Conservation (phyloP, 2,329 filamentous ascomycete species). For the Calycina herbarum region DNA sequence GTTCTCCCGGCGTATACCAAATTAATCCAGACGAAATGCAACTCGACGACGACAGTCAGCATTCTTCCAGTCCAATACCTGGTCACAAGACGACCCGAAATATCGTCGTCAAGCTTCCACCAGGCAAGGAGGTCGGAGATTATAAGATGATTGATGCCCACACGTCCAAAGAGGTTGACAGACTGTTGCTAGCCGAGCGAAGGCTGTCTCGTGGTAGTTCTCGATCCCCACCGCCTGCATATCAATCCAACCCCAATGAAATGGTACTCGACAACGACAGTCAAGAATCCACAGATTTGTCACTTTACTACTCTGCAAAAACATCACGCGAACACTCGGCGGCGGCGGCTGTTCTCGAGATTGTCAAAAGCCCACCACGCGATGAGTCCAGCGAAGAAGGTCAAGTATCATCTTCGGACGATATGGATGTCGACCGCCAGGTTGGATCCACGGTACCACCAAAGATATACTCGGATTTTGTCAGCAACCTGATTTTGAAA, state of each 20-base stretch:
- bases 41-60: not conserved
- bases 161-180: not conserved
- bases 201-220: not conserved
- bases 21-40: not conserved
- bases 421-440: not conserved
- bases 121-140: not conserved
- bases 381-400: slow-evolving; percentile 3
- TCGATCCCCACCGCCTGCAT: not conserved
- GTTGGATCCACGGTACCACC: slow-evolving; percentile 7
- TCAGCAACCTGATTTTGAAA: slow-evolving; percentile 21
- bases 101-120: not conserved
- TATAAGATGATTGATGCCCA: not conserved
- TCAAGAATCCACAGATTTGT: not conserved
- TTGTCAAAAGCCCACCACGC: not conserved
- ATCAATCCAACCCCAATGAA: slow-evolving; percentile 2
- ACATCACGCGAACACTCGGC: not conserved
- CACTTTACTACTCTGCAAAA: not conserved
- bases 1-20: not conserved
- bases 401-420: not conserved
- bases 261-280: slow-evolving; percentile 1
- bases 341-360: not conserved
- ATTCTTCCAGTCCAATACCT: not conserved
- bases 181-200: not conserved
- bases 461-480: slow-evolving; percentile 25
- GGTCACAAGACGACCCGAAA: not conserved